Evolutionary conservation across 805 yeast species (phyloP).

Genomic region (Ogataea neopini): DNA sequence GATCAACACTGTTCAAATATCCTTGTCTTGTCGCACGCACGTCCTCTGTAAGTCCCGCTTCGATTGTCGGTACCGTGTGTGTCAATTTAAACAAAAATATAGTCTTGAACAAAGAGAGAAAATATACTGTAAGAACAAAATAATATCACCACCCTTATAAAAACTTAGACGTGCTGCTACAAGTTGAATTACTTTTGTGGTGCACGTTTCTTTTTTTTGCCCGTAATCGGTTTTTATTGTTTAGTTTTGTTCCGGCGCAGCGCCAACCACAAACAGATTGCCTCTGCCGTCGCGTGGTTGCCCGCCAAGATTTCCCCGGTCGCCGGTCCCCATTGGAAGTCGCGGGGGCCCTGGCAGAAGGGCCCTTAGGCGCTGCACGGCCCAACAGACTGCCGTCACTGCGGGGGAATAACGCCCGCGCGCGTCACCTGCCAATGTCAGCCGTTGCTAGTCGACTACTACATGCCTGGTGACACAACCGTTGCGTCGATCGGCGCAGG

Average conservation of each 20-base stretch:
- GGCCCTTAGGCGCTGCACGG: not conserved
- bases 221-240: slow-evolving; percentile 9
- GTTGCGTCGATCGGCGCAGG: not conserved
- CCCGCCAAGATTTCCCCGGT: too few species aligned
- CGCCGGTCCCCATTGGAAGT: not conserved
- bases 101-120: not conserved
- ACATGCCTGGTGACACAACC: not conserved
- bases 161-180: slow-evolving; percentile 8
- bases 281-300: too few species aligned
- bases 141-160: too few species aligned
- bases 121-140: not conserved
- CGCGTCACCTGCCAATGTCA: not conserved
- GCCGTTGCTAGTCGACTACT: not conserved
- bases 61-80: not conserved
- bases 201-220: slow-evolving; percentile 3
- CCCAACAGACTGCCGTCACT: not conserved
- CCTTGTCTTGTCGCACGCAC: not conserved
- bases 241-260: slow-evolving; percentile 4
- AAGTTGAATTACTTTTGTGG: slow-evolving; percentile 3
- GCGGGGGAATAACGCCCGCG: not conserved
- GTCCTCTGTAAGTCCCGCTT: not conserved
- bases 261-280: not conserved
- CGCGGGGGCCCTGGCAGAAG: too few species aligned
- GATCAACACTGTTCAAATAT: not conserved
- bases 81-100: not conserved